Base-by-base conservation (phyloP, 2,329 filamentous ascomycete species). In the Aspergillus ustus region DNA sequence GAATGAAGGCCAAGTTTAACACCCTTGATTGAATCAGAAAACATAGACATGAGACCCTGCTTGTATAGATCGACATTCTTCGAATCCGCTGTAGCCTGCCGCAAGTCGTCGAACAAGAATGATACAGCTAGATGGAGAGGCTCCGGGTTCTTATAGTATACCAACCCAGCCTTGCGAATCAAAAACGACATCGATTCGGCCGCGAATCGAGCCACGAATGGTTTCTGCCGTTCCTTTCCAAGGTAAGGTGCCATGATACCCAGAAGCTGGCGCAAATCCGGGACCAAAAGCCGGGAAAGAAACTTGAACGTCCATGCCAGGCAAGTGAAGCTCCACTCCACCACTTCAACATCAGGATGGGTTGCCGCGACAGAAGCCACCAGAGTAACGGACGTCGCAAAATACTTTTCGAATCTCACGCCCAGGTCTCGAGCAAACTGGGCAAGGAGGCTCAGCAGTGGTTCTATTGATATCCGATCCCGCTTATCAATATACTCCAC, bases 271-370 rank as follows among this genome's bases (percentile, higher is more conserved):
- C 91, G 84, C 65, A 99, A 79, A 72, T 99, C 91, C 4, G 92
- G 90, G 0, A 95, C 91, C 22, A 99, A 79, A 0, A 98, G 84
- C 66, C 92, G 89, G 2, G 93, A 96, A 5, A 99, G 85, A 73
- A 98, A 98, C 75, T 99, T 99, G 85, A 99, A 97, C 45, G 98
- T 83, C 83, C 96, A 99, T 50, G 95, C 93, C 59, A 99, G 83
- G 69, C 92, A 93, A 13, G 90, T 92, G 78, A 99, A 99, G 54
- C 92, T 94, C 93, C 94, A 98, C 79, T 99, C 95, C 54, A 98
- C 91, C n/a, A 96, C 93, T 65, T 93, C 91, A 28, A 91, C 89
- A 71, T 91, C 90, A 60, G 91, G 84, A 57, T 91, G 87, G 69
- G 87, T 90, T 57, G 89, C 89, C 11, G 93, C 93, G 66, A 98